Base-by-base conservation (phyloP, 2,329 filamentous ascomycete species). In the Boeremia lycopersici region DNA sequence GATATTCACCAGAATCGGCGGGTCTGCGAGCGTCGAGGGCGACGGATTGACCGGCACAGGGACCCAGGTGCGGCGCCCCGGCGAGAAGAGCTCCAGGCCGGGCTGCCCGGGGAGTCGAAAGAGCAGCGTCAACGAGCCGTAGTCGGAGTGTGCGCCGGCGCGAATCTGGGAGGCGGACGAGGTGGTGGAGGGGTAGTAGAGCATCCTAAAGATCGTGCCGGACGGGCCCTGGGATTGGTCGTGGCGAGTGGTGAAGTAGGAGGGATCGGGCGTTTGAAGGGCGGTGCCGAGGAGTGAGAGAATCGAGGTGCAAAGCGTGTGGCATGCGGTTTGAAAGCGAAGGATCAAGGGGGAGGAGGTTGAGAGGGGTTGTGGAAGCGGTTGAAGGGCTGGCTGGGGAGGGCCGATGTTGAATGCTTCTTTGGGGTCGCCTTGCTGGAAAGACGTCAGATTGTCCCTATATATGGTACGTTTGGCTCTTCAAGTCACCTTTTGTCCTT, bases 351-450 rank as follows among this genome's bases (percentile, higher is more conserved):
- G 65, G 67, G 89, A 83, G 57, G 89, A 80, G 1, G 80, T 62
- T 13, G 77, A 70, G 2, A 98, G 80, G 7, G 84, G 80, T 1
- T 79, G 68, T 0, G 93, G 92, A 1, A 98, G 80, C 8, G 89
- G 88, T 73, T 98, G 93, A 63, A 85, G 82, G 59, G 86, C 64
- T 2, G 64, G 65, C 53, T 79, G 71, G 71, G 95, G 96, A 64
- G 91, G 86, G 61, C 89, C 91, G 69, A 98, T 89, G 78, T 98
- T 99, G 82, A 98, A 93, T 33, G 89, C 91, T 79, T 92, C 95
- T 62, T 54, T 70, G 65, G 90, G 91, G 68, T 96, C 91, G 13
- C 91, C 90, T 29, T 87, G 81, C 87, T 91, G 60, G 9, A 29
- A 19, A 9, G 35, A 13, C 19, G 19, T 23, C 19, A 23, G 19